Evolutionary conservation across 352 stramenopile genomes (phyloP), one percentile per base, ranked within the genome.

Genomic region (Phytophthora aleatoria): DNA sequence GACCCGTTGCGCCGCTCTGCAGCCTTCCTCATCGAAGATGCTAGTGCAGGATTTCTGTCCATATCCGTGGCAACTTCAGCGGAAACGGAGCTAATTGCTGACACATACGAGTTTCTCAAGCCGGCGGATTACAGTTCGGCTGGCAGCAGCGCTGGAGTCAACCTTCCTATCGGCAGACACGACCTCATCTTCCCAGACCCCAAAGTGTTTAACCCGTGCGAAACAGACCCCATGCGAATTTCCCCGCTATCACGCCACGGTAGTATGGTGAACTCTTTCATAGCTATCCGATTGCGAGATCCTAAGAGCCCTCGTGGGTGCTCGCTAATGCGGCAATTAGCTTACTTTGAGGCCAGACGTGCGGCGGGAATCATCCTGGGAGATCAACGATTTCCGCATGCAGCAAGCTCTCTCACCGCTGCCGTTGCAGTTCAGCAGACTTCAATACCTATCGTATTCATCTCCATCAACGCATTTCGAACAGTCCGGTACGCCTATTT

Each of bases 1-100:
- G 80, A 87, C 15, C 72, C 73, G 11, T 55, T 76, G 4, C 61
- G 65, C 13, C 52, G 54, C 20, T 86, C 81, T 20, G 64, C 79
- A 3, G 67, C 71, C 3, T 73, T 77, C 45, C 76, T 72, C 12
- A 77, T 79, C 33, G 63, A 69, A 8, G 68, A 71, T 9, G 81
- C 81, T 1, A 73, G 64, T 24, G 74, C 82, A 20, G 82, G 82
- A 20, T 89, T 86, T 54, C 43, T 89, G 5, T 79, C 76, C 1
- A 63, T 91, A 35, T 83, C 76, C 0, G 68, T 82, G n/a, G 76
- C 83, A 28, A 68, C 74, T 13, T 82, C 67, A 11, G 78, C 69
- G 0, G 63, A 80, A 10, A 67, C 39, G 0, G 68, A 74, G 12
- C 36, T 78, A 27, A 45, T 66, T 39, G 60, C 71, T 0, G 65